Base-by-base conservation (phyloP, 371 early-diverging fungal genomes). In the Mortierella sp. region DNA sequence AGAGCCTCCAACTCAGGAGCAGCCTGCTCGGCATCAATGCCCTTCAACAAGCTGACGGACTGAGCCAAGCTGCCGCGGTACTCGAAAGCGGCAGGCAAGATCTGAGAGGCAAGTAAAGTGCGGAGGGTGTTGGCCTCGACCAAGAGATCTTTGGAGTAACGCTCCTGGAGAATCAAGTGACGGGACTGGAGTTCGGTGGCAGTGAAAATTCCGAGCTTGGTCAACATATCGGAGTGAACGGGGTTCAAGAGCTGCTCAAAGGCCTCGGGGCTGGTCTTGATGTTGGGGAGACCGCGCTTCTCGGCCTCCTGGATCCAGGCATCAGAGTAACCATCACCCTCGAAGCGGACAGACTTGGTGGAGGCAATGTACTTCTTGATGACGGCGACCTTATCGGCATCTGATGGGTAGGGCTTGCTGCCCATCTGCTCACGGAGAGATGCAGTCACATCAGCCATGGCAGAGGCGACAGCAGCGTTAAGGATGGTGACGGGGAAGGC, bases 321-420 rank as follows among this genome's bases (percentile, higher is more conserved):
- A n/a, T 90, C 91, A 21, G 93, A 90, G 88, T 99, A 99, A 89
- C 94, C 94, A 90, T 99, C 97, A 74, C 97, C 97, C 85, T 99
- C 98, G 85, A 99, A 99, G 82, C 97, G 93, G 79, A 98, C 91
- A 68, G 86, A 64, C 91, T 96, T 96, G 83, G 95, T 94, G 74
- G 92, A 80, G 58, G 72, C 89, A 84, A 96, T 96, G 85, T 87
- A 96, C 75, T 92, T 83, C 67, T 93, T 92, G 84, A 99, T 94
- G 48, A 99, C 96, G 8, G 84, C 83, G 52, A 98, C 84, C 85
- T 95, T 93, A 84, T 97, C 97, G 50, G 95, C 97, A 61, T 86
- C 88, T 41, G 95, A 89, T 55, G 94, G 92, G 65, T 87, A 87
- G 52, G 89, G 86, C 86, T 94, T 94, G 83, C 87, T 79, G 61